Evolutionary conservation across 1,139 yeast genomes (phyloP), one percentile per base, ranked within the genome.

Genomic region (Geotrichum cucujoidarum): DNA sequence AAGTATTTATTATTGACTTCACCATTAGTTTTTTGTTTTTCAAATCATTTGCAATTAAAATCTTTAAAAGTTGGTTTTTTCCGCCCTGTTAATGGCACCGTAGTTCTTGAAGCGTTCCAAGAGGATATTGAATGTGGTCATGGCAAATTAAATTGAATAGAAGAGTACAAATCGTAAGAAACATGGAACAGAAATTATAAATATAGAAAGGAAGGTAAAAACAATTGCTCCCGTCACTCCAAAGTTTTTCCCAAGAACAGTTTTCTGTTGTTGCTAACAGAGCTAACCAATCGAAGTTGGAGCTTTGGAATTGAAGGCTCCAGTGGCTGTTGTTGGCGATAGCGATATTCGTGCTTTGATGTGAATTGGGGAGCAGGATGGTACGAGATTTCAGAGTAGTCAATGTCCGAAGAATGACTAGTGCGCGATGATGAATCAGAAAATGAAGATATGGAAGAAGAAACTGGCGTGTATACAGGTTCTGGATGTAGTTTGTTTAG

Each of bases 371-470:
- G 42, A 11, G 25, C 30, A 14, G 48, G 43, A 18, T 27, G 27
- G 13, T 39, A 31, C 17, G 31, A 8, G 20, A 16, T 13, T 4
- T 45, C 48, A 13, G 40, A 39, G 14, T 31, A 22, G 35, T 45
- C 42, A 6, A 24, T 37, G 22, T 46, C 49, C 13, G 49, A 46
- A 14, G 30, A 36, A 16, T 40, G 45, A 14, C 45, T 33, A 13
- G 25, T 41, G 33, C 40, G 43, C 11, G 35, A 25, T 10, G 44
- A 32, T 4, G 42, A 35, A 22, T 33, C 43, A 14, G 49, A 46
- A 37, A 39, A 40, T 3, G 40, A 40, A 5, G 49, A 46, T 4
- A 40, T 16, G 2, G 49, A 46, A 27, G 47, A 38, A 1, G 42
- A 21, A 4, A 36, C 16, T 3, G 49, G 25, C 14, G 31, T 21